Base-by-base conservation (phyloP, 257 asterid species). In the Nicotiana obtusifolia region DNA sequence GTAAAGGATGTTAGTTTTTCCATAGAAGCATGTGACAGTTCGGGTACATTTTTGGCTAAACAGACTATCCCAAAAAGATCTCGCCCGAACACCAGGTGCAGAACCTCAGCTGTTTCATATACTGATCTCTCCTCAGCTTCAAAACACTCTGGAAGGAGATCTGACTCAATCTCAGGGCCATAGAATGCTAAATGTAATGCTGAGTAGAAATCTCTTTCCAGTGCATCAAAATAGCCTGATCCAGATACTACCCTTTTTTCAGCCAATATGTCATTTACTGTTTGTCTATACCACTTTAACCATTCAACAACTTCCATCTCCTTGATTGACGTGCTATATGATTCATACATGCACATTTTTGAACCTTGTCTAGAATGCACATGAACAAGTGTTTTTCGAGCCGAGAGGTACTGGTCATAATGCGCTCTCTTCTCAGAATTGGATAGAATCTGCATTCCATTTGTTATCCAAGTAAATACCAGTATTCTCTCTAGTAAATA, bases 71-170 rank as follows among this genome's bases (percentile, higher is more conserved):
- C 99, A 84, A 95, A 93, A 81, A 93, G 95, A 81, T 93, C 96
- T 82, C 97, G 87, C 26, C 99, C 99, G 15, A 93, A 91, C 82
- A 95, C 99, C 84, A 95, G 92, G 88, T 95, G 99, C 59, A 95
- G 90, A 84, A 95, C 97, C 91, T 95, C 96, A 31, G 94, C 80
- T 15, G 97, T 93, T 60, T 82, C 82, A 78, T 41, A 41, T 81
- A 81, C 78, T 30, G 99, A 93, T 92, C 99, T 86, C 87, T 90
- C 99, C 77, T 95, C 99, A 67, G 98, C 99, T 90, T 95, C 99
- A 87, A 95, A 93, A 82, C 92, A 82, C 59, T 89, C 91, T 16
- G 99, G 99, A 83, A 95, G 98, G 86, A 90, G 87, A 89, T 91
- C 93, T 13, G 94, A 89, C 73, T 91, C 95, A 85, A 95, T 83